Evolutionary conservation across 2,329 filamentous ascomycete species (phyloP).

Genomic region (Arthrinium puccinioides): DNA sequence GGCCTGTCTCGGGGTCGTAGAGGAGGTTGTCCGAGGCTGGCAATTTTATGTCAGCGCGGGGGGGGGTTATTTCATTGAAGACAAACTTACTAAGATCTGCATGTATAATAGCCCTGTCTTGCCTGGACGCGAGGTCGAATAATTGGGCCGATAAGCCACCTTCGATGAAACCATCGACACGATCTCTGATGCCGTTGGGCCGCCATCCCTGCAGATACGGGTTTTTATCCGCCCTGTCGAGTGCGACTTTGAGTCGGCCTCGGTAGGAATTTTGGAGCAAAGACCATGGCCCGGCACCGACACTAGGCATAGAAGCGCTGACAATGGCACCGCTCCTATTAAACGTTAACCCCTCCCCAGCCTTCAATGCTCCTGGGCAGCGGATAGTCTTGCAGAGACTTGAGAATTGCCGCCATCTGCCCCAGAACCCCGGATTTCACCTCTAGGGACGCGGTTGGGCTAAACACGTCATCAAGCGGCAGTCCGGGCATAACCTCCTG

Average conservation of each 20-base stretch:
- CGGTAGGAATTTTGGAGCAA: not conserved
- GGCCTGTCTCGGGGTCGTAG: slow-evolving; percentile 9
- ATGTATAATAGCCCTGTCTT: no score
- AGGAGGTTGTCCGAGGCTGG: slow-evolving; percentile 19
- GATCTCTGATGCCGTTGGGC: not conserved
- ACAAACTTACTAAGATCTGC: slow-evolving; percentile 16
- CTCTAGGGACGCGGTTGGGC: slow-evolving; percentile 3
- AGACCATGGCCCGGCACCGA: slow-evolving; percentile 1
- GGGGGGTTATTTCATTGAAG: no score
- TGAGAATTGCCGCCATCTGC: slow-evolving; percentile 12
- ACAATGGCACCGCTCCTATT: slow-evolving; percentile 8
- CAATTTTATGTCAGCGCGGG: no score
- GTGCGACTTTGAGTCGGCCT: not conserved
- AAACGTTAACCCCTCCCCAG: slow-evolving; percentile 13
- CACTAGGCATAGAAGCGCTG: slow-evolving; percentile 5
- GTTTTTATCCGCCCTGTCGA: slow-evolving; percentile 2
- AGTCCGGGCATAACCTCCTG: slow-evolving; percentile 14
- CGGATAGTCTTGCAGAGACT: slow-evolving; percentile 7
- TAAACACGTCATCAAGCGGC: slow-evolving; percentile 9
- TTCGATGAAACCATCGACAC: slow-evolving; percentile 2
- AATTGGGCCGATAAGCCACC: no score
- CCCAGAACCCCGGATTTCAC: slow-evolving; percentile 8
- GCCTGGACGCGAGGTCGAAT: no score
- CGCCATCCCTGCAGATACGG: slow-evolving; percentile 1
- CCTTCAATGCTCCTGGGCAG: slow-evolving; percentile 8